Base-by-base conservation (phyloP, 805 yeast genomes). In the Wickerhamiella azyma region DNA sequence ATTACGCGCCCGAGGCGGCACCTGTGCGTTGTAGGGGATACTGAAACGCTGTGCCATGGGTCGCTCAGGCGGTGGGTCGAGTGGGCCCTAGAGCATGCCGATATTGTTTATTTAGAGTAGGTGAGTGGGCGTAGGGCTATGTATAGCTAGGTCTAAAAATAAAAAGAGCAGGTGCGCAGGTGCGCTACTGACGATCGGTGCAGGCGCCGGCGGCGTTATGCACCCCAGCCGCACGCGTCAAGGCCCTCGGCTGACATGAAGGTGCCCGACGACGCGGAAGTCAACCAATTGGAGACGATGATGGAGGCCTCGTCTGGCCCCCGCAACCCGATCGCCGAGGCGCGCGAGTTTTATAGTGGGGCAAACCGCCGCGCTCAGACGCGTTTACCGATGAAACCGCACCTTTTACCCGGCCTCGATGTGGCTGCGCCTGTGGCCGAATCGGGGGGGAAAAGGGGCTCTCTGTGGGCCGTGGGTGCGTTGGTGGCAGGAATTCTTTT, bases 1-100 rank as follows among this genome's bases (percentile, higher is more conserved):
- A 85, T 89, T 59, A 88, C 97, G 0, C 70, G 98, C 53, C 83
- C 95, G 5, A 78, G 80, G 57, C 68, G 89, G 49, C 96, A 88
- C 55, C 66, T 89, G 6, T 83, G 92, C 56, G 74, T 89, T 0
- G 66, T 92, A 44, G 97, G 96, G 1, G 94, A 92, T 16, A 45
- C 33, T 16, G 45, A 41, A 21, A 46, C 45, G 2, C n/a, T 46
- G 13, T 45, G 39, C 8, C 16, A 10, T 3, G 48, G 48, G 6
- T 37, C 30, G 17, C 33, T 46, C 14, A 17, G 36, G 17, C 28
- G 21, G 7, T 46, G 48, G 48, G 44, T 40, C 9, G 32, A 36
- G 9, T 46, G 48, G 48, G 26, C 30, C 10, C 48, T 37, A 16
- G 41, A 40, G 10, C 40, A 45, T 28, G 40, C 26, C 13, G 48